Conservation (phyloP, 257 asterid genomes). For the Solanum corneliomulleri region DNA sequence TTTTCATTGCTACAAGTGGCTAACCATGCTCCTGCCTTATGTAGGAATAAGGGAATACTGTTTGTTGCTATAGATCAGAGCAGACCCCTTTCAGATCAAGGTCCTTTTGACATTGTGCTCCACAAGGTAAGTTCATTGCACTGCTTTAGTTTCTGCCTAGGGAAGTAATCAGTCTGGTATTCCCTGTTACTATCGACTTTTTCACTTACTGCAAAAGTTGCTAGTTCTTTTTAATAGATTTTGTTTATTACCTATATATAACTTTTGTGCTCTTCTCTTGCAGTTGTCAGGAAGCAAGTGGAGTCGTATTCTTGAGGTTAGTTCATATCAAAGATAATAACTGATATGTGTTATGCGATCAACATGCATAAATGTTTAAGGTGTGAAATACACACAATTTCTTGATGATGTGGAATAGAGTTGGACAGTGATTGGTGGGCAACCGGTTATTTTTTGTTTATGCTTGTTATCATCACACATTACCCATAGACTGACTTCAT, state of each 20-base stretch:
- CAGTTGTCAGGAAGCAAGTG: slow-evolving; percentile 94
- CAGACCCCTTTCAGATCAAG: slow-evolving; percentile 82
- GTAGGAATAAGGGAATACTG: slow-evolving; percentile 81
- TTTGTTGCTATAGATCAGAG: slow-evolving; percentile 84
- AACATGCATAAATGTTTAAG: neutral
- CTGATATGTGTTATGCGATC: neutral
- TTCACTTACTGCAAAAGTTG: too few species aligned
- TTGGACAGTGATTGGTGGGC: slow-evolving; percentile 14
- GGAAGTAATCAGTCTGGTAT: neutral
- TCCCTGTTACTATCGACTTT: neutral
- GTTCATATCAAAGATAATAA: slow-evolving; percentile 6
- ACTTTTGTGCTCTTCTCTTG: neutral
- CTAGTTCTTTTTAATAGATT: neutral
- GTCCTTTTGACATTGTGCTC: slow-evolving; percentile 87
- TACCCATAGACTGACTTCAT: slow-evolving; percentile 18
- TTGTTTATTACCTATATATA: neutral
- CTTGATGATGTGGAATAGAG: neutral
- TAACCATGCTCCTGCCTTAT: neutral
- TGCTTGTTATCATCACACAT: slow-evolving; percentile 9
- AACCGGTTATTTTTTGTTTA: slow-evolving; percentile 7
- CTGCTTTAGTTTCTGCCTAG: neutral
- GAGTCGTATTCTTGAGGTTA: slow-evolving; percentile 80
- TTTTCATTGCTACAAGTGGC: neutral
- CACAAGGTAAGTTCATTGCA: slow-evolving; percentile 53
- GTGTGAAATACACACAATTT: neutral